Evolutionary conservation across 2,329 filamentous ascomycete species (phyloP).

Genomic region (Talaromyces amestolkiae): DNA sequence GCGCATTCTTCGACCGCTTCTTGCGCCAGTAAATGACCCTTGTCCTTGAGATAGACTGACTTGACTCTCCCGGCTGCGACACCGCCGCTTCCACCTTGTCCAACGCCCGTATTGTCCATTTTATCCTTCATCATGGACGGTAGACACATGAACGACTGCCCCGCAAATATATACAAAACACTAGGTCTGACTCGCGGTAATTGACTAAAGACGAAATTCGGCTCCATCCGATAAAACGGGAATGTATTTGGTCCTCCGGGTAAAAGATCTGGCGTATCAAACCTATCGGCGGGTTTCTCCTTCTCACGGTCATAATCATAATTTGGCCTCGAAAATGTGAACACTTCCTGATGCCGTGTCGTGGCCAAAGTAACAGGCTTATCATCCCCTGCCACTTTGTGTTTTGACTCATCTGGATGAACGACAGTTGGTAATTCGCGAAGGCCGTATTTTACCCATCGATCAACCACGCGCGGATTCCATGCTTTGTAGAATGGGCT

Average conservation of each 20-base stretch:
- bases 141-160: slow-evolving; percentile 41
- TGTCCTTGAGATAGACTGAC: slow-evolving; percentile 60
- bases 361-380: slow-evolving; percentile 68
- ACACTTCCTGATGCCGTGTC: slow-evolving; percentile 81
- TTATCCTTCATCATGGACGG: slow-evolving; percentile 43
- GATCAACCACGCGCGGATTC: slow-evolving; percentile 75
- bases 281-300: slow-evolving; percentile 37
- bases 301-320: slow-evolving; percentile 58
- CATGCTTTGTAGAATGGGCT: slow-evolving; percentile 77
- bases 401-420: slow-evolving; percentile 27
- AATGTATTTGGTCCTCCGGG: slow-evolving; percentile 29
- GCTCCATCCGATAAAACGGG: slow-evolving; percentile 48
- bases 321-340: slow-evolving; percentile 49
- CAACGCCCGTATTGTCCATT: slow-evolving; percentile 39
- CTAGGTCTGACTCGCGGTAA: slow-evolving; percentile 46
- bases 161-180: slow-evolving; percentile 47
- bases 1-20: slow-evolving; percentile 70
- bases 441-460: slow-evolving; percentile 72
- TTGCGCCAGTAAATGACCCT: slow-evolving; percentile 81
- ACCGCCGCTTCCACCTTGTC: slow-evolving; percentile 46
- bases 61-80: slow-evolving; percentile 68
- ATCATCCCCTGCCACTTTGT: neutral
- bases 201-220: slow-evolving; percentile 36
- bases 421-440: slow-evolving; percentile 66
- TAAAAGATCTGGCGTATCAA: slow-evolving; percentile 49